Evolutionary conservation across 202 grass and related monocot species (phyloP), one percentile per base, ranked within the genome.

Genomic region (Schoenoplectus triqueter): DNA sequence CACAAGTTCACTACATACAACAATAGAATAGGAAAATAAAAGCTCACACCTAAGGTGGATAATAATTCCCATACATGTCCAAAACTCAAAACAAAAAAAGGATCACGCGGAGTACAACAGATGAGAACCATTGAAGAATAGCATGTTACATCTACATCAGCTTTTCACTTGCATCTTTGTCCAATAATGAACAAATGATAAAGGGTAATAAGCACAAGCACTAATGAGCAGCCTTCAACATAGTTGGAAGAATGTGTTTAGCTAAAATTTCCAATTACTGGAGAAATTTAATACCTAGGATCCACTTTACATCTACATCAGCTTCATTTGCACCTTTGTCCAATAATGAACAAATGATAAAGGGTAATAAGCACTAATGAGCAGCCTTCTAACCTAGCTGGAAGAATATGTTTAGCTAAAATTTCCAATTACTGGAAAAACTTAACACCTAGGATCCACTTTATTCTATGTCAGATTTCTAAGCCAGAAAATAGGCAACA

Each of bases 131-230:
- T 20, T 51, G 18, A 51, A 73, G 44, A 51, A 73, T 73, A 73
- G 19, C 17, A 51, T 73, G 70, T 73, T 18, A 72, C 7, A 47
- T 52, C 8, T 41, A 42, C 54, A n/a, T 61, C 6, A n/a, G 20
- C 10, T 41, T 78, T 40, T 78, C 52, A 31, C 31, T 78, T 78
- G 74, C 74, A 78, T 42, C 8, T 2, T 78, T 59, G 39, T 22
- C 50, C 50, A 42, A 78, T 78, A 17, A 78, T 61, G 54, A 60
- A 78, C 54, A 44, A 59, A 59, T 8, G 22, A 8, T 13, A 6
- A 31, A 75, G 10, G 13, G 73, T 40, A 77, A 40, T 55, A 55
- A 55, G 19, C 4, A 54, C 20, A 31, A 31, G 31, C 31, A 31
- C 31, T 8, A 56, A 77, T 8, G 11, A 77, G 11, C 50, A 77